phyloP scores from a whole-genome alignment of 768 basidiomycete species.

The Boletus bicolor region DNA sequence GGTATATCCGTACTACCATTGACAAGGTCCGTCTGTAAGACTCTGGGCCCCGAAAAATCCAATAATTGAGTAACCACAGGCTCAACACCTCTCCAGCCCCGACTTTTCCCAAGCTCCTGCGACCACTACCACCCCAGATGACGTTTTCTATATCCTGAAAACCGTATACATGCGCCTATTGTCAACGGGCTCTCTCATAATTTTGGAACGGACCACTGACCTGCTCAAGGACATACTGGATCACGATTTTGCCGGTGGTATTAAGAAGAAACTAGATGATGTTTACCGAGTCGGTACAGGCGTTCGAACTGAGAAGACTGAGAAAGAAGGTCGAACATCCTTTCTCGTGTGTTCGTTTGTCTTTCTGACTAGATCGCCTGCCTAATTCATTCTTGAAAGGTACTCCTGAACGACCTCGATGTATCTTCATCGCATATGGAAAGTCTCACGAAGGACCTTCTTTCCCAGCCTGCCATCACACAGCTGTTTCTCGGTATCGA shows the following conservation, averaged over 20 bases:
- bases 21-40: constrained; percentile 63
- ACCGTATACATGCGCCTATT: constrained; percentile 73
- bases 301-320: constrained; percentile 66
- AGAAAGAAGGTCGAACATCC: constrained; percentile 71
- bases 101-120: constrained; percentile 63
- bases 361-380: background rate
- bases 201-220: constrained; percentile 56
- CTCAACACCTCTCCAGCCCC: constrained; percentile 77
- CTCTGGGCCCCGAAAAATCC: background rate
- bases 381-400: constrained; percentile 42
- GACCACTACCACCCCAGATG: constrained; percentile 82
- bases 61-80: constrained; percentile 45
- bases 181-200: constrained; percentile 66
- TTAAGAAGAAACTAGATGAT: constrained; percentile 84
- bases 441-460: constrained; percentile 67
- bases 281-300: constrained; percentile 64
- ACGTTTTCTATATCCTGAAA: constrained; percentile 95
- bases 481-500: constrained; percentile 70
- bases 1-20: constrained; percentile 84
- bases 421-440: constrained; percentile 88
- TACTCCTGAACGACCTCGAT: constrained; percentile 91
- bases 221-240: constrained; percentile 76
- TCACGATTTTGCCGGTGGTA: constrained; percentile 73
- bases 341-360: constrained; percentile 68
- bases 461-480: constrained; percentile 47